Percentiles rank a stretch among this genome's conserved stretches.
These are phyloP conservation scores for Capsella rubella DNA, from an alignment of 441 rosid genomes.

Conservation along the genomic window DNA sequence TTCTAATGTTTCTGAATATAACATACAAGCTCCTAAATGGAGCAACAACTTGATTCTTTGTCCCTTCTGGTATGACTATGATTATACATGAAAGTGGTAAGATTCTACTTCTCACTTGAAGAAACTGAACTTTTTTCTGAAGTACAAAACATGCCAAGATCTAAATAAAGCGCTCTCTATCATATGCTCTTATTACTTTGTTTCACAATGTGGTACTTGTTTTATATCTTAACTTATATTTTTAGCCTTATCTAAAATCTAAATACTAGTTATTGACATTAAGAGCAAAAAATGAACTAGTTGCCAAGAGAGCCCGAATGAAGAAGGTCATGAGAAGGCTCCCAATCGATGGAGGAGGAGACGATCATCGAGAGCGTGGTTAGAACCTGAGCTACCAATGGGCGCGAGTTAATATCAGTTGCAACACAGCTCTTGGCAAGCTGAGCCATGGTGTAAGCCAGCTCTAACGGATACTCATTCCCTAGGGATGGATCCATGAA, in stretches of 20 bases:
- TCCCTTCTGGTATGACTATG: neutral
- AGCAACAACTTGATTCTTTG: neutral
- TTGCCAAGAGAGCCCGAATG: constrained; percentile 52
- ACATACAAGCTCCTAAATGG: neutral
- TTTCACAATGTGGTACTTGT: constrained; percentile 18
- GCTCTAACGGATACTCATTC: constrained; percentile 73
- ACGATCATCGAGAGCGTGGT: constrained; percentile 69
- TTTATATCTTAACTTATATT: too few species aligned
- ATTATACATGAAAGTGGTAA: neutral
- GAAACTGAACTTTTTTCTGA: neutral
- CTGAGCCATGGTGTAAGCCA: constrained; percentile 82
- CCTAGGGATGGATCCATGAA: constrained; percentile 72
- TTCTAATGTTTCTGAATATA: neutral
- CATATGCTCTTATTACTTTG: constrained; percentile 29
- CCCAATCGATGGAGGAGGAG: constrained; percentile 83
- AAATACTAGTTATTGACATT: neutral
- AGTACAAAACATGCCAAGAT: neutral
- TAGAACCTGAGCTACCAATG: constrained; percentile 58
- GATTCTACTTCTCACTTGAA: neutral
- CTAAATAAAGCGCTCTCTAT: neutral
- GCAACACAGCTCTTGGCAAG: constrained; percentile 74
- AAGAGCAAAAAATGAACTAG: constrained; percentile 1
- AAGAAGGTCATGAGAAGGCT: constrained; percentile 73
- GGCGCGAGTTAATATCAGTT: constrained; percentile 69
- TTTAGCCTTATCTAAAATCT: constrained; percentile 26